These are phyloP conservation scores for Botryotinia globosa DNA, from an alignment of 2,329 filamentous ascomycete genomes.

Conservation along the genomic window DNA sequence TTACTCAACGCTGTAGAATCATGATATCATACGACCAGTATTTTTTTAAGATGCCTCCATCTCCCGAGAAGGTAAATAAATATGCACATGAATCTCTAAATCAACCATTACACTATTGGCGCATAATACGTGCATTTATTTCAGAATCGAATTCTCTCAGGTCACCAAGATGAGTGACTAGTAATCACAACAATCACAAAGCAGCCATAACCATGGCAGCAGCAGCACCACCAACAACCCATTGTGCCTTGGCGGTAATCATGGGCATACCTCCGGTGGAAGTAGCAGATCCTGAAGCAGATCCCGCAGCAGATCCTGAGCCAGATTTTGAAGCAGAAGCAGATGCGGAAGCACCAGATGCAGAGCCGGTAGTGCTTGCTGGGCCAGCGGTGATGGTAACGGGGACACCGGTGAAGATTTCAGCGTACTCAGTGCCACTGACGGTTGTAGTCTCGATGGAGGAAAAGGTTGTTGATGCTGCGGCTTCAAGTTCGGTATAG, in stretches of 20 bases:
- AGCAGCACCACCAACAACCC: slow-evolving; percentile 31
- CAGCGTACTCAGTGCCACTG: slow-evolving; percentile 12
- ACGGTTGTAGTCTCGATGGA: slow-evolving; percentile 11
- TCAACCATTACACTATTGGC: background rate
- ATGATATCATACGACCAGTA: background rate
- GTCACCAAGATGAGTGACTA: background rate
- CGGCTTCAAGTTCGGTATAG: background rate
- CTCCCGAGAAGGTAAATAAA: background rate
- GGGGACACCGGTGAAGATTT: background rate
- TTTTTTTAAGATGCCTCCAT: background rate
- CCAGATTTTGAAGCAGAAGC: background rate
- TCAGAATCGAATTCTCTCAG: background rate
- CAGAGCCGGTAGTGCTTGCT: background rate
- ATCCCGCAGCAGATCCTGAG: background rate
- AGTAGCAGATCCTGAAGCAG: slow-evolving; percentile 17
- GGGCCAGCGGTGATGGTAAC: slow-evolving; percentile 31
- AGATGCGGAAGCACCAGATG: background rate
- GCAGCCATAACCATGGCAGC: slow-evolving; percentile 34
- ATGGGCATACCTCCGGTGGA: slow-evolving; percentile 28
- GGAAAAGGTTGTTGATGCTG: slow-evolving; percentile 4
- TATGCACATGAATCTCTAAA: background rate
- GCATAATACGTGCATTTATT: background rate
- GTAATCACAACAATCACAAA: slow-evolving; percentile 20
- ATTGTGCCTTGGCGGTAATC: slow-evolving; percentile 32
- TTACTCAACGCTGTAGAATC: background rate